Percentiles rank a stretch among this genome's conserved stretches.
Evolutionary conservation across 1,139 yeast genomes (phyloP).

Genomic region (Hansenula anomala): DNA sequence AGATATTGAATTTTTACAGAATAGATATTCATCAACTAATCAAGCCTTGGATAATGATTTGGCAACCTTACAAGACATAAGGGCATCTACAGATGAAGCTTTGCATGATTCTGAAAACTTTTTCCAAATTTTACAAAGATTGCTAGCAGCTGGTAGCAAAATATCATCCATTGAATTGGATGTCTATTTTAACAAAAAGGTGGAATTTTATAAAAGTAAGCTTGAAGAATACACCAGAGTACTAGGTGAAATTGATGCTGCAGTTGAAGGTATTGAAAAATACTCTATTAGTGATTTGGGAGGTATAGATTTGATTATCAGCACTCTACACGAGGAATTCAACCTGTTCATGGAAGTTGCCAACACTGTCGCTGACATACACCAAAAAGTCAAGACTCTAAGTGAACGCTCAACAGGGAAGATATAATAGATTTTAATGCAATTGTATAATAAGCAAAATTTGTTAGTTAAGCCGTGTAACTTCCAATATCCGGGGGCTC

Average conservation of each 20-base stretch:
- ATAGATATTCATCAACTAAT: conserved; percentile 56
- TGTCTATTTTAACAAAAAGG: conserved; percentile 47
- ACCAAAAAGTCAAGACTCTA: conserved; percentile 54
- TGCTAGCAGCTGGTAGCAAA: conserved; percentile 64
- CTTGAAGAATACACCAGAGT: conserved; percentile 64
- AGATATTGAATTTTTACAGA: conserved; percentile 70
- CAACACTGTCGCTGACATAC: conserved; percentile 84
- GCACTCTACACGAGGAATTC: conserved; percentile 78
- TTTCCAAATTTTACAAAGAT: conserved; percentile 59
- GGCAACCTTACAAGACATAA: conserved; percentile 40
- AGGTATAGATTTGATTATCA: conserved; percentile 51
- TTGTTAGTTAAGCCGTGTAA: too few species aligned
- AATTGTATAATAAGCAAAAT: too few species aligned
- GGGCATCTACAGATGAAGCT: conserved; percentile 38
- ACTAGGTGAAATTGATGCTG: conserved; percentile 66
- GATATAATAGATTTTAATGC: too few species aligned
- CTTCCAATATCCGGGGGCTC: too few species aligned
- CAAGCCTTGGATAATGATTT: conserved; percentile 65
- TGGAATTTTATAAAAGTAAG: conserved; percentile 47
- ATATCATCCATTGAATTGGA: conserved; percentile 52
- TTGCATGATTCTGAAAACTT: conserved; percentile 59
- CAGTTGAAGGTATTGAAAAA: conserved; percentile 67
- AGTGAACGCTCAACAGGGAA: conserved; percentile 12
- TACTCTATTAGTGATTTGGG: conserved; percentile 44
- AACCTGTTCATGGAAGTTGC: conserved; percentile 85